These are phyloP conservation scores for Pyrrhoderma lamaoense DNA, from an alignment of 1,284 basidiomycete genomes.

Conservation along the genomic window DNA sequence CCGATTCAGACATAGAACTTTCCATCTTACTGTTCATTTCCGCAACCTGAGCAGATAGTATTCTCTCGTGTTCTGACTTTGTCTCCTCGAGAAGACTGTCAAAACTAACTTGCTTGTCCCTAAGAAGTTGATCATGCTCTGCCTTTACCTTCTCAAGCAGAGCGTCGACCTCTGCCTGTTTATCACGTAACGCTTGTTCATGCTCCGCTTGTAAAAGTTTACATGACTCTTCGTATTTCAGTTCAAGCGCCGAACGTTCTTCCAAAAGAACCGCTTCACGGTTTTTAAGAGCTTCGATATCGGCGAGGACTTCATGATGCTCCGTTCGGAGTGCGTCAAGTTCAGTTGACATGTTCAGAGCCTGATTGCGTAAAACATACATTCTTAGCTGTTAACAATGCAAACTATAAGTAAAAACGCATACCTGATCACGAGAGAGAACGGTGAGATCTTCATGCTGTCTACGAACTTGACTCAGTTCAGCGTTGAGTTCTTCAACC, in stretches of 20 bases:
- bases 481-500: constrained; percentile 60
- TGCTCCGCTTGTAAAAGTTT: constrained; percentile 24
- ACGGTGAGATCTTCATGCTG: constrained; percentile 75
- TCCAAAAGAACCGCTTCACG: constrained; percentile 50
- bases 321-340: constrained; percentile 65
- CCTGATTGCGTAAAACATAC: constrained; percentile 35
- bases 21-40: constrained; percentile 22
- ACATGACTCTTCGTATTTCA: constrained; percentile 14
- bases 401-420: constrained; percentile 17
- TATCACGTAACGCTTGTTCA: constrained; percentile 29
- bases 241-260: constrained; percentile 41
- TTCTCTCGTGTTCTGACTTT: constrained; percentile 26
- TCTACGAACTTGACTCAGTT: constrained; percentile 62
- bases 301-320: constrained; percentile 44
- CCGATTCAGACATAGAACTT: constrained; percentile 28
- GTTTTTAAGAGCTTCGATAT: constrained; percentile 47
- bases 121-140: constrained; percentile 31
- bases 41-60: constrained; percentile 31
- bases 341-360: constrained; percentile 80
- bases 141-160: constrained; percentile 15
- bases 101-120: constrained; percentile 21
- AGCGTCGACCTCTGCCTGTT: constrained; percentile 20
- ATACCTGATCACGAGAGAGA: constrained; percentile 74
- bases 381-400: background rate
- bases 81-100: constrained; percentile 11